Evolutionary conservation across 257 asterid genomes (phyloP).

Genomic region (Solanum medicagineum): DNA sequence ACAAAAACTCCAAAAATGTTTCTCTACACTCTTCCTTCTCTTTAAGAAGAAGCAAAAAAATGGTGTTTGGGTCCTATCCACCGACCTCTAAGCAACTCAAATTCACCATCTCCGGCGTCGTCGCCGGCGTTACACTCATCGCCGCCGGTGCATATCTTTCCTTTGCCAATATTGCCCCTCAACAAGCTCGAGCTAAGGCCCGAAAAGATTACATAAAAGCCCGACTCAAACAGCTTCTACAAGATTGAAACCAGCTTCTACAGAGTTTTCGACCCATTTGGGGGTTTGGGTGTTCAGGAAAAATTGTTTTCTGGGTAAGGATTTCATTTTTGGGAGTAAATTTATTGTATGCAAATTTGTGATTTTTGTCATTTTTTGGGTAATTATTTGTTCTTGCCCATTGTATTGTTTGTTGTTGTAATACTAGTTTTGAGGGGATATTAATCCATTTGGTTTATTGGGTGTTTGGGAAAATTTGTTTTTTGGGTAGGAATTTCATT

Average conservation of each 20-base stretch:
- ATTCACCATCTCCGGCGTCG: conserved; percentile 26
- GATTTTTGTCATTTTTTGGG: not conserved
- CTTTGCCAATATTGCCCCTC: conserved; percentile 35
- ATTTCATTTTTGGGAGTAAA: not conserved
- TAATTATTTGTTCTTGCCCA: not conserved
- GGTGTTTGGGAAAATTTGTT: not conserved
- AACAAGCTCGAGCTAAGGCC: conserved; percentile 43
- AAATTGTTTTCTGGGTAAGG: not conserved
- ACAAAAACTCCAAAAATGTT: not conserved
- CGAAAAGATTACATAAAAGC: conserved; percentile 35
- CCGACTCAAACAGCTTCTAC: conserved; percentile 31
- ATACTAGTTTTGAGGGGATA: not conserved
- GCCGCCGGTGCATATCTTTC: conserved; percentile 36
- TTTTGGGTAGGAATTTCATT: not conserved
- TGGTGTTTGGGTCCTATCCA: conserved; percentile 25
- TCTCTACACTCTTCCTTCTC: not conserved
- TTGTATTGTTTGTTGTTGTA: not conserved
- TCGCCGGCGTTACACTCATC: conserved; percentile 26
- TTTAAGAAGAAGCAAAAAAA: not conserved
- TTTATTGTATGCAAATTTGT: not conserved
- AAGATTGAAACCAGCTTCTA: conserved; percentile 5
- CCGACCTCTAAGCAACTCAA: conserved; percentile 27
- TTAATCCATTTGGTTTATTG: not conserved
- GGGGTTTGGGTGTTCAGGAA: not conserved
- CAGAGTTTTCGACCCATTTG: not conserved